Percentiles rank a stretch among this genome's conserved stretches.
These are phyloP conservation scores for Dianthus caryophyllus DNA, from an alignment of 148 eudicot species.

Conservation along the genomic window DNA sequence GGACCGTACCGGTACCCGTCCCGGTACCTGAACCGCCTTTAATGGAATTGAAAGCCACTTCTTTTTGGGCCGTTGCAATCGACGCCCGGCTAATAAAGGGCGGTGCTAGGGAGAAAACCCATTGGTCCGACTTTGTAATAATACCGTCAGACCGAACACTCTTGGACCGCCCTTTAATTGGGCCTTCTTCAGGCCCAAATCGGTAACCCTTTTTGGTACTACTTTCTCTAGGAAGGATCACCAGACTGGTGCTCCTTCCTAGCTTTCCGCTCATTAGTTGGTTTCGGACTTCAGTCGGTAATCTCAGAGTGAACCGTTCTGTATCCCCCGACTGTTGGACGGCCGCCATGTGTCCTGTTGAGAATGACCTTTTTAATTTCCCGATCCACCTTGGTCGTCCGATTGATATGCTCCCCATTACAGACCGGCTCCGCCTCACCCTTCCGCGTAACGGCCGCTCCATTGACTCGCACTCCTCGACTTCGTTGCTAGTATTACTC, in stretches of 20 bases:
- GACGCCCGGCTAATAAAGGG: slow-evolving; percentile 45
- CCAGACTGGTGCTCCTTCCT: slow-evolving; percentile 35
- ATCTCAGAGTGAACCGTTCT: slow-evolving; percentile 36
- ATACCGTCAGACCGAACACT: slow-evolving; percentile 32
- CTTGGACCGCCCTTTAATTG: slow-evolving; percentile 19
- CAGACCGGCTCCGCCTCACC: slow-evolving; percentile 26
- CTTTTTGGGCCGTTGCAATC: slow-evolving; percentile 34
- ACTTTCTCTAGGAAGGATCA: slow-evolving; percentile 20
- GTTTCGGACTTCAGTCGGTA: slow-evolving; percentile 37
- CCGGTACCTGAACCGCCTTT: no score
- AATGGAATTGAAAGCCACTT: slow-evolving; percentile 20
- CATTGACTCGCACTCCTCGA: slow-evolving; percentile 22
- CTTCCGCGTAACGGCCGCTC: slow-evolving; percentile 26
- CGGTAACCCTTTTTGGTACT: slow-evolving; percentile 22
- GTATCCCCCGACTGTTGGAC: slow-evolving; percentile 32
- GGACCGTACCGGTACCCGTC: no score
- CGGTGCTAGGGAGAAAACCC: slow-evolving; percentile 45
- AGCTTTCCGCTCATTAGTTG: slow-evolving; percentile 33
- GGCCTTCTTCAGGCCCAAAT: slow-evolving; percentile 18
- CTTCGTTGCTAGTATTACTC: background rate
- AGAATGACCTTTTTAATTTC: slow-evolving; percentile 35
- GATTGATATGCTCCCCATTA: slow-evolving; percentile 21
- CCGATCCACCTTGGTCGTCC: slow-evolving; percentile 32
- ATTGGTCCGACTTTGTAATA: slow-evolving; percentile 41
- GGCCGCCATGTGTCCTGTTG: slow-evolving; percentile 49